phyloP scores from a whole-genome alignment of 768 basidiomycete genomes.

The Suillus bovinus region DNA sequence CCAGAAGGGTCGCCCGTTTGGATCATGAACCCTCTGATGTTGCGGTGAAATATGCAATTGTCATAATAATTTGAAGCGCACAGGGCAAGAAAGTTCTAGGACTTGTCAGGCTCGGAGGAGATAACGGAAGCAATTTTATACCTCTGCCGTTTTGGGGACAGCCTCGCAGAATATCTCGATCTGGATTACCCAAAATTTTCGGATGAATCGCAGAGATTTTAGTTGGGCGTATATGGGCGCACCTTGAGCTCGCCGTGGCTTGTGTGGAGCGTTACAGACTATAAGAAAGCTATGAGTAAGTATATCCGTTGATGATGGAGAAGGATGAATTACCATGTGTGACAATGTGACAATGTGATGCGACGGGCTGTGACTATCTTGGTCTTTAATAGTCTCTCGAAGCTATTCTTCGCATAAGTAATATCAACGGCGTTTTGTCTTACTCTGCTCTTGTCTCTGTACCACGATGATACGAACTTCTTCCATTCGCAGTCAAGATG shows the following conservation, averaged over 20 bases:
- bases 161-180: constrained; percentile 98
- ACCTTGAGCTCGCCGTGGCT: constrained; percentile 96
- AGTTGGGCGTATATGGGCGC: constrained; percentile 15
- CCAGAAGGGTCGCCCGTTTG: constrained; percentile 91
- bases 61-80: constrained; percentile 90
- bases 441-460: constrained; percentile 30
- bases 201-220: neutral
- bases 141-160: constrained; percentile 93
- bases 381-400: constrained; percentile 12
- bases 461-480: constrained; percentile 62
- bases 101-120: neutral
- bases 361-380: constrained; percentile 28
- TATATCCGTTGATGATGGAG: constrained; percentile 25
- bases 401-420: neutral
- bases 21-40: constrained; percentile 95
- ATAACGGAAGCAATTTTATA: constrained; percentile 29
- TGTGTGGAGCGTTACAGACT: constrained; percentile 96
- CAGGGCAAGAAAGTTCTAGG: constrained; percentile 91
- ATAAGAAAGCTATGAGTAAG: constrained; percentile 9
- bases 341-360: constrained; percentile 11
- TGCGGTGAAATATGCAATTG: constrained; percentile 85
- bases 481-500: constrained; percentile 72
- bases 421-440: constrained; percentile 20
- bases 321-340: constrained; percentile 27
- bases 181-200: constrained; percentile 39